Evolutionary conservation across 441 rosid genomes (phyloP).

Genomic region (Lagerstroemia fauriei): DNA sequence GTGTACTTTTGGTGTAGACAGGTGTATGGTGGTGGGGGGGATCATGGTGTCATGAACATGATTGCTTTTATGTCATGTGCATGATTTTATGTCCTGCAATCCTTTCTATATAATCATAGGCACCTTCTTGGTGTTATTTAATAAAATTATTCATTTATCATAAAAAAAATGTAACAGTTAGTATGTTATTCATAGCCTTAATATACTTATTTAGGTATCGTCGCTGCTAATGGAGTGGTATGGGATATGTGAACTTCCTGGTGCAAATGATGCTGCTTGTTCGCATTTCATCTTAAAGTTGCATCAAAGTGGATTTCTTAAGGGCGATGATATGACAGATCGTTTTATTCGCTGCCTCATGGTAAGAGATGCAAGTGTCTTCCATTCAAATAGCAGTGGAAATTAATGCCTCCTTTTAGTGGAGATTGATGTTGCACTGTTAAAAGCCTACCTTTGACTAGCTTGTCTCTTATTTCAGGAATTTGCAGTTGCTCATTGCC

Average conservation of each 20-base stretch:
- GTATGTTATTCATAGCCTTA: neutral
- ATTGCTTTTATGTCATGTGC: no score
- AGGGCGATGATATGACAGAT: slow-evolving; percentile 84
- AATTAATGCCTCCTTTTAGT: neutral
- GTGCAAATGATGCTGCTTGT: slow-evolving; percentile 67
- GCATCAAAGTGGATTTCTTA: slow-evolving; percentile 75
- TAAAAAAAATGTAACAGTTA: no score
- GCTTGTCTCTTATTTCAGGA: slow-evolving; percentile 49
- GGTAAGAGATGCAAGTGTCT: slow-evolving; percentile 36
- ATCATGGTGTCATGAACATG: no score
- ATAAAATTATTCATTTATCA: no score
- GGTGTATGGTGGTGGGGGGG: no score
- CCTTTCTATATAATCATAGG: no score
- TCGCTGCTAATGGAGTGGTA: slow-evolving; percentile 81
- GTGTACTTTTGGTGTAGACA: no score
- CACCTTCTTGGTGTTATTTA: no score
- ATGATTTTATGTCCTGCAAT: no score
- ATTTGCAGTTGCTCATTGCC: slow-evolving; percentile 82
- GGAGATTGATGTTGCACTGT: neutral
- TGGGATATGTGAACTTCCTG: slow-evolving; percentile 75
- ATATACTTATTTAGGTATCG: slow-evolving; percentile 54
- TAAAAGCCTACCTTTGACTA: slow-evolving; percentile 7
- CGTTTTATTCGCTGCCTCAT: slow-evolving; percentile 78
- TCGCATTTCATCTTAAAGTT: slow-evolving; percentile 66
- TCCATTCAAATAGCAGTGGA: neutral